Percentiles rank a stretch among this genome's conserved stretches.
Evolutionary conservation across 2,329 filamentous ascomycete species (phyloP).

Genomic region (Penicillium brasilianum): DNA sequence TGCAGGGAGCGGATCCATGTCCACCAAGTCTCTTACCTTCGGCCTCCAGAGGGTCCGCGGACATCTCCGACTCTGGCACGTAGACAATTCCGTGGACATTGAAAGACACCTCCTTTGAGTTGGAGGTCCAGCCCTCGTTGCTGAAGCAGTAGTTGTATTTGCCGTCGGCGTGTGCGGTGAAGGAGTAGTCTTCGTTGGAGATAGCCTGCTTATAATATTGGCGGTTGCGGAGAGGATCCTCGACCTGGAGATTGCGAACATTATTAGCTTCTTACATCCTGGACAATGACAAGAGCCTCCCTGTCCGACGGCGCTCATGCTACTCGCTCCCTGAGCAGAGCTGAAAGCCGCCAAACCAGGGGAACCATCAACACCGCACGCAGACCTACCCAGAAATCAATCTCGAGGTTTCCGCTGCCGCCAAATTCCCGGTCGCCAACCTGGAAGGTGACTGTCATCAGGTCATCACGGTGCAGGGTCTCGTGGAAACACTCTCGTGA

Average conservation of each 20-base stretch:
- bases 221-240: slow-evolving; percentile 75
- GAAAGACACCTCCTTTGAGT: slow-evolving; percentile 97
- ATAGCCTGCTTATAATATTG: slow-evolving; percentile 79
- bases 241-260: slow-evolving; percentile 61
- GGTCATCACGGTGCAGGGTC: slow-evolving; percentile 86
- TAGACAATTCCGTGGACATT: slow-evolving; percentile 99
- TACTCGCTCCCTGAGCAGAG: neutral
- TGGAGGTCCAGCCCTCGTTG: slow-evolving; percentile 96
- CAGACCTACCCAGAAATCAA: slow-evolving; percentile 91
- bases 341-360: neutral
- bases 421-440: slow-evolving; percentile 97
- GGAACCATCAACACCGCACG: neutral
- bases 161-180: slow-evolving; percentile 82
- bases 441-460: slow-evolving; percentile 98
- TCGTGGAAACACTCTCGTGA: slow-evolving; percentile 98
- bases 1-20: neutral
- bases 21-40: slow-evolving; percentile 67
- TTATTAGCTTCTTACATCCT: slow-evolving; percentile 1
- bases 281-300: neutral
- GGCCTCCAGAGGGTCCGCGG: slow-evolving; percentile 84
- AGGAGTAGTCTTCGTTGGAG: slow-evolving; percentile 91
- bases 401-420: slow-evolving; percentile 88
- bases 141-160: slow-evolving; percentile 98
- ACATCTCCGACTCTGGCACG: slow-evolving; percentile 83
- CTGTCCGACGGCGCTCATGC: neutral